phyloP scores from a whole-genome alignment of 2,329 filamentous ascomycete species.

The Aphanocladium album region DNA sequence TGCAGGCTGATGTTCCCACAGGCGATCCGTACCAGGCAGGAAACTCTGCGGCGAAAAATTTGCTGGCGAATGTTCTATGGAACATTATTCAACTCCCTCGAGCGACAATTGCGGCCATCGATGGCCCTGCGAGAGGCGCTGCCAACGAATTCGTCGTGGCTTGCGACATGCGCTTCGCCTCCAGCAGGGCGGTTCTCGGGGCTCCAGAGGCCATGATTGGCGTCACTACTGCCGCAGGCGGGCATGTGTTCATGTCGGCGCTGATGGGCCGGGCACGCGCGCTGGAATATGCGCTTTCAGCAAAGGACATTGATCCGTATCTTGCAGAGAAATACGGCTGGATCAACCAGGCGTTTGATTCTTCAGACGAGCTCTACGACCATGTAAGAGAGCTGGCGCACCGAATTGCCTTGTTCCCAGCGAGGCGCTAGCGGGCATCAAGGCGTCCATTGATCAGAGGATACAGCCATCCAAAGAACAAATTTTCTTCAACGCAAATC shows the following conservation, averaged over 20 bases:
- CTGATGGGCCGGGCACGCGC: background rate
- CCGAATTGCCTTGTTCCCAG: background rate
- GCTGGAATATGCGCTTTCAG: background rate
- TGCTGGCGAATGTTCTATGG: background rate
- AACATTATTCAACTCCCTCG: background rate
- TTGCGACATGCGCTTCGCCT: background rate
- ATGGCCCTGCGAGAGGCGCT: background rate
- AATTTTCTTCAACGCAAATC: background rate
- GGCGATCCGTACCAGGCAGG: background rate
- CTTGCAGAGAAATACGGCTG: background rate
- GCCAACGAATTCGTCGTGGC: background rate
- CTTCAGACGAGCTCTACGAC: background rate
- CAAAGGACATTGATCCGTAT: background rate
- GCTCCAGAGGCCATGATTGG: background rate
- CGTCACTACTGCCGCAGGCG: background rate
- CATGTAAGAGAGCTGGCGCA: background rate
- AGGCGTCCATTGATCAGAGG: background rate
- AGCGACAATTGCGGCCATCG: background rate
- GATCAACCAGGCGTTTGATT: background rate
- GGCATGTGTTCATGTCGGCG: background rate
- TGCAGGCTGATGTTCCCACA: background rate
- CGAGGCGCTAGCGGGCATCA: background rate
- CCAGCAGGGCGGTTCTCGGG: background rate
- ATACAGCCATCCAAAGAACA: background rate
- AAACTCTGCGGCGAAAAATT: background rate